Base-by-base conservation (phyloP, 2,329 filamentous ascomycete species). In the Aureobasidium lini region DNA sequence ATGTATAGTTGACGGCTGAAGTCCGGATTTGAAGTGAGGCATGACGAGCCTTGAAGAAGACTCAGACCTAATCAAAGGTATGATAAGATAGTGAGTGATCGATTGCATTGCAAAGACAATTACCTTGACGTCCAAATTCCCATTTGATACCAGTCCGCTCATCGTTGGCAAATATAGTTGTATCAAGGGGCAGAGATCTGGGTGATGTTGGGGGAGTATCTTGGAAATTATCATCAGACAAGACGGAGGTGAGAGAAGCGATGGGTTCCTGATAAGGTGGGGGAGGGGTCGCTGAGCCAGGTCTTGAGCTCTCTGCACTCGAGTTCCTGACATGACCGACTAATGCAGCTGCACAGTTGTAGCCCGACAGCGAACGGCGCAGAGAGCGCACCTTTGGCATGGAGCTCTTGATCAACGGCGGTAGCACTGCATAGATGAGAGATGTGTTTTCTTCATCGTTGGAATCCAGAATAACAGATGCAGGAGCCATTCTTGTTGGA, bases 1-100 rank as follows among this genome's bases (percentile, higher is more conserved):
- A 88, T 72, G 69, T 87, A 88, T 9, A 86, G 77, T 63, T 83
- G 82, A 29, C 85, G 79, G 53, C 82, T 80, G 64, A 84, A 79
- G n/a, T 70, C 66, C 2, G 72, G 60, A 48, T 77, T 73, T 43
- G 65, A 65, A 3, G 66, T 61, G 6, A 70, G 64, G 4, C 65
- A 62, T 23, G 73, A 72, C 8, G 76, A 76, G 67, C 82, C 77
- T 46, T 75, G 72, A 23, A 81, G 66, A 7, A 82, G 75, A 53
- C 69, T 76, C 31, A 78, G 68, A 6, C 79, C 77, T 81, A 46
- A 10, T n/a, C 7, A n/a, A 6, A 39, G 16, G 23, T 11, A 3
- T 32, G 60, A 53, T 46, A 18, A 59, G 47, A 59, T 28, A 2
- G 32, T 32, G 37, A 31, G 28, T 15, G 36, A 53, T 9, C 16